Base-by-base conservation (phyloP, 1,284 basidiomycete species). In the Microbotryum violaceum region DNA sequence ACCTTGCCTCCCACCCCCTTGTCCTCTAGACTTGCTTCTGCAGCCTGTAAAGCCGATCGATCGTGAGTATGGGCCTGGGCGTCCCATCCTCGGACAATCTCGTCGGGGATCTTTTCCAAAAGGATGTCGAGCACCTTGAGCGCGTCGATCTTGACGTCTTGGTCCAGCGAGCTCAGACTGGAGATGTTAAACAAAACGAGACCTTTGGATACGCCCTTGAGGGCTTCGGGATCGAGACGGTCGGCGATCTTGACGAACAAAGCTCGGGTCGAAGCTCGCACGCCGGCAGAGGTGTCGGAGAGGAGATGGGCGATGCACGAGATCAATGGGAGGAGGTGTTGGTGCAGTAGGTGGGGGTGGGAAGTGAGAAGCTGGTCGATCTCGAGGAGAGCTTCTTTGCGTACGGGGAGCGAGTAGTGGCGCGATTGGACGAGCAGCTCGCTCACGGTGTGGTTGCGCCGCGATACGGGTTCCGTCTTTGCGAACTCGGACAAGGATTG, bases 161-260 rank as follows among this genome's bases (percentile, higher is more conserved):
- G 91, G 74, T 92, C 94, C 61, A 98, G 96, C 71, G 96, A 88
- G 0, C 90, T 92, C 74, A 96, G 86, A 0, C 91, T 91, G 5
- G 93, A 94, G 2, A 89, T 85, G 0, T 86, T 85, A 74, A 91
- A 96, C 16, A 97, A 82, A 20, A 94, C 78, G 2, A 96, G 78
- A 0, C 62, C 53, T 16, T 58, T 52, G 6, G 49, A 46, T 25
- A 65, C 58, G 29, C 54, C 48, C 21, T 53, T 71, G 64, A 55
- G 62, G 60, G 62, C 64, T 68, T 62, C 67, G 59, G 12, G 64
- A 56, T 49, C 48, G 21, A 64, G 49, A 10, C 16, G 4, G 4
- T 54, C 56, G 21, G 46, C 42, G 47, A 67, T 42, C 48, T 49
- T 49, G 48, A 23, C 27, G 48, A 49, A 42, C 37, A 42, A 16